A percentile compares a stretch with the other conserved stretches of the same genome.
Evolutionary conservation across 2,329 filamentous ascomycete genomes (phyloP).

Genomic region (Cladosporium oxysporum): DNA sequence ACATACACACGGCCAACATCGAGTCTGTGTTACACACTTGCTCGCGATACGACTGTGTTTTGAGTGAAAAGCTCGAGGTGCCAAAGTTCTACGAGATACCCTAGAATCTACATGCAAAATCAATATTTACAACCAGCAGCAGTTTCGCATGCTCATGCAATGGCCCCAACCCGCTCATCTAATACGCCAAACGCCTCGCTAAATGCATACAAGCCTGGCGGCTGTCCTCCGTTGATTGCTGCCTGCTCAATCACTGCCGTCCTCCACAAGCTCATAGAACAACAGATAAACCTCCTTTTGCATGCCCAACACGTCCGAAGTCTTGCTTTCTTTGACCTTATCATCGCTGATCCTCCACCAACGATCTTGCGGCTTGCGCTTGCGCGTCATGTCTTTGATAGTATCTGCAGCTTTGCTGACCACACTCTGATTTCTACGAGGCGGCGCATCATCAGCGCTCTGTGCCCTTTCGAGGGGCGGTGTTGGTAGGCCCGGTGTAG

Average conservation of each 20-base stretch:
- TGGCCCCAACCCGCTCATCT: not conserved
- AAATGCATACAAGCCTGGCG: not conserved
- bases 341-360: slow-evolving; percentile 99
- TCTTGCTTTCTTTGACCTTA: slow-evolving; percentile 92
- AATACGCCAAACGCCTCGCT: slow-evolving; percentile 10
- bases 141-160: not conserved
- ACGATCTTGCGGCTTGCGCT: slow-evolving; percentile 64
- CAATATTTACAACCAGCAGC: not conserved
- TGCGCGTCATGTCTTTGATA: slow-evolving; percentile 20
- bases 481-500: slow-evolving; percentile 31
- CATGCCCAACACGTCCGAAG: slow-evolving; percentile 86
- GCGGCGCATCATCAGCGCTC: slow-evolving; percentile 1
- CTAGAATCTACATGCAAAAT: not conserved
- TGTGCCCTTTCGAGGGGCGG: slow-evolving; percentile 23
- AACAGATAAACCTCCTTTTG: slow-evolving; percentile 93
- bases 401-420: slow-evolving; percentile 12
- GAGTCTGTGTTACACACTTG: not conserved
- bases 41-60: too few relatives aligned
- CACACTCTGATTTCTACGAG: slow-evolving; percentile 7
- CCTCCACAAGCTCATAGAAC: slow-evolving; percentile 82
- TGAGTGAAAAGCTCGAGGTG: not conserved
- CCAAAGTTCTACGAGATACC: not conserved
- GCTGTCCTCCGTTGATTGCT: not conserved
- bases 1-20: not conserved
- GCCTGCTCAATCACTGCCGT: slow-evolving; percentile 4